Evolutionary conservation across 768 basidiomycete genomes (phyloP).

Genomic region (Guyanaporus albipodus): DNA sequence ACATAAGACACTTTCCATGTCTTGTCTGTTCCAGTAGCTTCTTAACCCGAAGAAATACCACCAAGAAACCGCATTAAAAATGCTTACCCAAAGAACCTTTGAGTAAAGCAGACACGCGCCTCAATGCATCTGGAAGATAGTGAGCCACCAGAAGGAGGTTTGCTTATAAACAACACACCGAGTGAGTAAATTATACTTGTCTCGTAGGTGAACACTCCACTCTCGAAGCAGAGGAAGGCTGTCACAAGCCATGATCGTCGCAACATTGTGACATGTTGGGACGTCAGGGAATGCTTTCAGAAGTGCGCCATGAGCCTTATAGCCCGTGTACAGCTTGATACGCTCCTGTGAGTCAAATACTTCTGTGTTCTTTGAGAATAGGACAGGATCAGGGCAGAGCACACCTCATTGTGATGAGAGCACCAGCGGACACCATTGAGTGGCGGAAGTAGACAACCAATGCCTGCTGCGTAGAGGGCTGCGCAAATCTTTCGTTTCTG

Average conservation of each 20-base stretch:
- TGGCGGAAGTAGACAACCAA: constrained; percentile 11
- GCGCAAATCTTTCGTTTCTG: constrained; percentile 16
- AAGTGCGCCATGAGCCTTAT: constrained; percentile 32
- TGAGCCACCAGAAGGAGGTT: neutral
- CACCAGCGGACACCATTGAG: constrained; percentile 23
- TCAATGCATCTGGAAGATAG: constrained; percentile 33
- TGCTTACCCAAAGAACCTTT: constrained; percentile 39
- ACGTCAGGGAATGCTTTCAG: constrained; percentile 30
- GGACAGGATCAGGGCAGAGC: neutral
- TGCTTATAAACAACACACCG: constrained; percentile 16
- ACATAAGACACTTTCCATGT: constrained; percentile 16
- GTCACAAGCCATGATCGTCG: constrained; percentile 26
- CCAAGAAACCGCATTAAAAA: neutral
- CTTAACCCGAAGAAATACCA: neutral
- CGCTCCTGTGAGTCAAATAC: constrained; percentile 24
- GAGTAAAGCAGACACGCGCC: constrained; percentile 36
- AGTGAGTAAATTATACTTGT: constrained; percentile 33
- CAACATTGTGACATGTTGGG: constrained; percentile 23
- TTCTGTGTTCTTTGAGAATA: too few species aligned
- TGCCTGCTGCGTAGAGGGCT: constrained; percentile 15
- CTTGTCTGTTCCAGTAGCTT: constrained; percentile 10
- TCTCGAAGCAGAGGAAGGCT: constrained; percentile 30
- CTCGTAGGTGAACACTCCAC: constrained; percentile 31
- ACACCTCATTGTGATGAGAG: constrained; percentile 30
- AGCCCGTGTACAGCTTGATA: constrained; percentile 35